phyloP scores from a whole-genome alignment of 495 filamentous ascomycete genomes.

The Tuber melanosporum region DNA sequence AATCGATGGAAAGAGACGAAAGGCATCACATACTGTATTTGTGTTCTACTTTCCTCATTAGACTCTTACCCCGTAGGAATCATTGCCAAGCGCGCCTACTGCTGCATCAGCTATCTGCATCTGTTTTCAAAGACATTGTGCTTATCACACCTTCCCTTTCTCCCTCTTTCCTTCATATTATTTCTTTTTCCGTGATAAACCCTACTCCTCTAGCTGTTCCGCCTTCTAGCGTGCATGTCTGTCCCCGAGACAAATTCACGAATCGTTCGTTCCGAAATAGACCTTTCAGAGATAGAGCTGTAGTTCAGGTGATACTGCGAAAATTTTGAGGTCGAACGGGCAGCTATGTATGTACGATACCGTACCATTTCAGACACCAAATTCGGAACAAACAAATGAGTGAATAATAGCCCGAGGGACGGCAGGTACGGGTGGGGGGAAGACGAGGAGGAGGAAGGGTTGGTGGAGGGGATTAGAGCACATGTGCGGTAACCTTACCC shows the following conservation, averaged over 20 bases:
- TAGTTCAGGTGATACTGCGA: not conserved
- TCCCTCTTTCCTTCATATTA: not conserved
- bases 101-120: slow-evolving; percentile 2
- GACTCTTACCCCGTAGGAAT: not conserved
- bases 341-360: not conserved
- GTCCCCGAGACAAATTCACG: not conserved
- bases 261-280: not conserved
- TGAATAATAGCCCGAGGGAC: not conserved
- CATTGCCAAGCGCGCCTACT: not conserved
- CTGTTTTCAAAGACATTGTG: not conserved
- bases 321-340: not conserved
- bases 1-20: not conserved
- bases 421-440: not conserved
- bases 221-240: not conserved
- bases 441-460: not conserved
- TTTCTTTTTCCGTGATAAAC: not conserved
- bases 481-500: not conserved
- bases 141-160: not conserved
- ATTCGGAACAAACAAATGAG: not conserved
- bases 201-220: not conserved
- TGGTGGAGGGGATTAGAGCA: not conserved
- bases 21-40: not conserved
- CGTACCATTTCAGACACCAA: not conserved
- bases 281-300: not conserved
- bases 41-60: not conserved